Conservation (phyloP, 2,329 filamentous ascomycete species). For the Colletotrichum tabaci region DNA sequence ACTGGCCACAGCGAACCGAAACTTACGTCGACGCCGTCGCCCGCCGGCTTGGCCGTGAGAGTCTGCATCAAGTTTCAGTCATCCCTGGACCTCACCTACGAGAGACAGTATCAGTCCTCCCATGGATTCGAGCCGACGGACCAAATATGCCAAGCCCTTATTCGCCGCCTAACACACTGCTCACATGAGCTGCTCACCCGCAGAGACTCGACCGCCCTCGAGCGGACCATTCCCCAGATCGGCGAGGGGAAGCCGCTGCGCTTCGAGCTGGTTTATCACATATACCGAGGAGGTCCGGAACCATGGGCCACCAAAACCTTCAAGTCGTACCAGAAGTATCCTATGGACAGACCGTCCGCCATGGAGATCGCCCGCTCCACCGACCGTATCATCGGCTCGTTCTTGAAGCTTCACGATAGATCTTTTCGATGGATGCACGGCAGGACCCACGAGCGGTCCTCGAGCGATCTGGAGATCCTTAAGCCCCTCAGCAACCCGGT, state of each 20-base stretch:
- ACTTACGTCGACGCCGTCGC: slow-evolving; percentile 9
- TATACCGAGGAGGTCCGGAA: slow-evolving; percentile 56
- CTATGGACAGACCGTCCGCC: slow-evolving; percentile 60
- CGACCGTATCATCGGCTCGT: slow-evolving; percentile 66
- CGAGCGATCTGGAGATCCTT: slow-evolving; percentile 55
- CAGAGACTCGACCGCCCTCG: slow-evolving; percentile 63
- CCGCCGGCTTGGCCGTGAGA: slow-evolving; percentile 55
- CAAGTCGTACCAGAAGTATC: slow-evolving; percentile 65
- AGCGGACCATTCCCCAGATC: slow-evolving; percentile 48
- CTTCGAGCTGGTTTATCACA: slow-evolving; percentile 64
- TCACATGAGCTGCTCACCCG: slow-evolving; percentile 68
- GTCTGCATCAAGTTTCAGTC: slow-evolving; percentile 63
- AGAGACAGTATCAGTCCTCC: slow-evolving; percentile 63
- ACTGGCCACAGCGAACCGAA: slow-evolving; percentile 31
- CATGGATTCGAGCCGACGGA: slow-evolving; percentile 59
- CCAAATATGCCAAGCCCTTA: slow-evolving; percentile 63
- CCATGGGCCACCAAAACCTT: slow-evolving; percentile 62
- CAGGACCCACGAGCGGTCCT: slow-evolving; percentile 56
- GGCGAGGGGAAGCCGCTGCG: slow-evolving; percentile 60
- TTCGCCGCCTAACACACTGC: slow-evolving; percentile 67
- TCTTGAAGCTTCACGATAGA: slow-evolving; percentile 65
- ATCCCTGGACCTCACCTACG: slow-evolving; percentile 60
- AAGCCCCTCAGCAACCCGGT: slow-evolving; percentile 61
- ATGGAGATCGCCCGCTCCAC: slow-evolving; percentile 64
- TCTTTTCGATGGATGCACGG: slow-evolving; percentile 64